Evolutionary conservation across 768 basidiomycete genomes (phyloP), one percentile per base, ranked within the genome.

Genomic region (Plicaturopsis crispa): DNA sequence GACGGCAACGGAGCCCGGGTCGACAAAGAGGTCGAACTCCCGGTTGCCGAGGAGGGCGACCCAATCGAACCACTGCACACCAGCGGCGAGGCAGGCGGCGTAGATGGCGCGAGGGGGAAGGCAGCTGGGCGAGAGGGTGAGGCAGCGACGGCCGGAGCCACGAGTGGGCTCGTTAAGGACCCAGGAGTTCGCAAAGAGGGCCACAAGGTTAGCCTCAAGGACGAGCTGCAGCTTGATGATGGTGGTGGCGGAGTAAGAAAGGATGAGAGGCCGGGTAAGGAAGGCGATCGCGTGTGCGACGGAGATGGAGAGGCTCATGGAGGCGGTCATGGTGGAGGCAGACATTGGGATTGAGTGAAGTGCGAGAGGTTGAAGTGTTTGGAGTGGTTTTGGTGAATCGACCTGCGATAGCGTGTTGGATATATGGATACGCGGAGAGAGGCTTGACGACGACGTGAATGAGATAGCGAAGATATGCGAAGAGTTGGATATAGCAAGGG

Each of bases 11-110:
- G 74, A 78, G 44, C 84, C 85, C 45, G 86, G 86, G 56, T 88
- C 82, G 49, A 86, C 72, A 59, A 84, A 81, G 43, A 89, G 71
- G 57, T 88, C 85, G 53, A 88, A 79, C 60, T 83, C 80, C 41
- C 64, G 60, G 47, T 73, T 70, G 8, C 85, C 84, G 33, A 88
- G 73, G 41, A 72, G 64, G 33, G 68, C 48, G 38, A 86, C 83
- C 86, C 86, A 89, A 54, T 84, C 76, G 41, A 78, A 78, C 86
- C 86, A 89, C 50, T 84, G 80, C 22, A 88, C 69, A 41, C 75
- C 75, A 26, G 80, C 66, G 17, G 76, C 66, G 39, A 78, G 63
- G 59, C 85, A 87, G 11, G 84, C 80, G 38, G 74, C 61, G 62
- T 85, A 78, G 50, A 88, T 66, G 48, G 75, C 65, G 28, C 79